Base-by-base conservation (phyloP, 805 yeast genomes). In the Nematodospora valgi region DNA sequence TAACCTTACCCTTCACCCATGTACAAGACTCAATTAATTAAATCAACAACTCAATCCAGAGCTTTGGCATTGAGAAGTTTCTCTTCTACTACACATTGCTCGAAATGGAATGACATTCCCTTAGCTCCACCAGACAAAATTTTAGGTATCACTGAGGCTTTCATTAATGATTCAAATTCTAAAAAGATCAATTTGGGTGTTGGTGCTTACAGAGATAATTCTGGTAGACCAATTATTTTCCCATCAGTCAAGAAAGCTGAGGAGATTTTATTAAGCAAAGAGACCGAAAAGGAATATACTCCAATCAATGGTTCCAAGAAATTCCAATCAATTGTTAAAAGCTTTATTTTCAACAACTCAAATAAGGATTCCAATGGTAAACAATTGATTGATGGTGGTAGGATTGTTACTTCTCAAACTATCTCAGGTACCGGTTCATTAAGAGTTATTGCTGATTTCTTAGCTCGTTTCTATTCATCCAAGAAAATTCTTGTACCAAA, bases 401-500 rank as follows among this genome's bases (percentile, higher is more conserved):
- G 95, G 49, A 74, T 89, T 26, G 83, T 87, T 35, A 78, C 94
- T 32, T 72, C 88, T 10, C 98, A 91, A 65, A 83, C 97, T 39
- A 72, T 91, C 43, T 83, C 95, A 25, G 98, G 98, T 44, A 91
- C 98, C 24, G 98, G 98, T 43, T 91, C 97, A 3, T 69, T 89
- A 43, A 79, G 94, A 47, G 80, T 91, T 24, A 78, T 88, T 32
- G 91, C 85, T 16, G 91, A 82, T 53, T 85, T 91, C 54, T 60
- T 89, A 50, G 61, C 62, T 46, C 64, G 74, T 42, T 84, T 82
- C 70, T 70, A 79, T 52, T 56, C 71, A 7, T 61, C 63, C 41
- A 61, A 74, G 44, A 68, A 74, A 47, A 73, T 89, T 38, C 74
- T 80, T 54, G 72, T 87, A 36, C 93, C 97, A 33, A 74, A 78